Percentiles rank a stretch among this genome's conserved stretches.
Conservation (phyloP, 2,329 filamentous ascomycete genomes). For the Daldinia sp. region DNA sequence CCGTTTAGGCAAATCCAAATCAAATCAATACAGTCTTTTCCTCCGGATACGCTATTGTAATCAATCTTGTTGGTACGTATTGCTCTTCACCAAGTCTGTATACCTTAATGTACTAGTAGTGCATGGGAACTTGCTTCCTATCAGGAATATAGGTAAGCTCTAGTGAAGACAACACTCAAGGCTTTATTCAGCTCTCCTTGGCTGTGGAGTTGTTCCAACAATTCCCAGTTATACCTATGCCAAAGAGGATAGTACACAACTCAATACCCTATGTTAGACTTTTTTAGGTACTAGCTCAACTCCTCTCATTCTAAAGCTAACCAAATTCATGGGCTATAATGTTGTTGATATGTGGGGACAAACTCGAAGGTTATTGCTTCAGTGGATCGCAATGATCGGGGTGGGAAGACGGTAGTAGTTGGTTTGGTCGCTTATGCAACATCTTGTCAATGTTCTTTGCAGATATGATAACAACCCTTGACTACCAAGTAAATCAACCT, state of each 20-base stretch:
- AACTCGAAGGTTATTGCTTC: neutral
- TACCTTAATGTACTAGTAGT: neutral
- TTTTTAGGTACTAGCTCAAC: neutral
- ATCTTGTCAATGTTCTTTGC: neutral
- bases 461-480: neutral
- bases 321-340: neutral
- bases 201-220: neutral
- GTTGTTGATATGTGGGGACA: neutral
- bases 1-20: neutral
- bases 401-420: neutral
- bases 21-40: neutral
- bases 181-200: neutral
- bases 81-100: neutral
- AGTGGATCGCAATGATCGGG: neutral
- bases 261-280: neutral
- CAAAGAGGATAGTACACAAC: neutral
- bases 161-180: neutral
- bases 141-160: neutral
- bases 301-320: neutral
- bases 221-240: neutral
- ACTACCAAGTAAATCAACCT: neutral
- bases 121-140: neutral
- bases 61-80: neutral
- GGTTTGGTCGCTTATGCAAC: neutral
- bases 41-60: neutral